Evolutionary conservation across 768 basidiomycete species (phyloP), one percentile per base, ranked within the genome.

Genomic region (Sporobolomyces pararoseus): DNA sequence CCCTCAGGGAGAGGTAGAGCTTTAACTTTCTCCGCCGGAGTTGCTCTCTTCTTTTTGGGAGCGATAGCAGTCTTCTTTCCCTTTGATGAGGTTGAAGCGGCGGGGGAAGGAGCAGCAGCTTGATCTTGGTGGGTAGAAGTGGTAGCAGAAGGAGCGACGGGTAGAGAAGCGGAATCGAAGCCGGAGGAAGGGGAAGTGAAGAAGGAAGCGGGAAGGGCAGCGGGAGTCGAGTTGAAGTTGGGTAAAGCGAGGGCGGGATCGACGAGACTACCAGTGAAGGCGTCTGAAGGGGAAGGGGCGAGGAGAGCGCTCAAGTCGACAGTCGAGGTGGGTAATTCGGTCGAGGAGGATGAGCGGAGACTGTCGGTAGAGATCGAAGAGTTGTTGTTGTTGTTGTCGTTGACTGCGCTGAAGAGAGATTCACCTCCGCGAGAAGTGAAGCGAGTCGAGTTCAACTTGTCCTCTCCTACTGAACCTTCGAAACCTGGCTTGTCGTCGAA

Each of bases 21-120:
- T 37, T 27, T 31, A 42, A 55, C 29, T 31, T 57, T 62, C 46
- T 70, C 13, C 78, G 66, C 61, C 9, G 55, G 25, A 7, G 65
- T 12, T 13, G 53, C 47, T 46, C 79, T 54, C 77, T 75, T 25
- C 79, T 78, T 57, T 66, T 66, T 72, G 42, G 54, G 49, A 63
- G 71, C 25, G 29, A 59, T 35, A 42, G 52, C 75, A 4, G 51
- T 63, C 58, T 76, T 77, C 27, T 68, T 55, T 0, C 74, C 37
- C 5, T 73, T 66, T 65, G 87, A 85, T 3, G 80, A 63, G 16
- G 75, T 74, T 37, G 37, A 77, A 49, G 47, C 75, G 70, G 60
- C 72, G 29, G 42, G 74, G 35, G 44, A 75, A 68, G 64, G 79
- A 63, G 47, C 79, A 66, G 63, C 35, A 71, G 74, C 10, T 6